Evolutionary conservation across 2,329 filamentous ascomycete genomes (phyloP).

Genomic region (Pyricularia grisea): DNA sequence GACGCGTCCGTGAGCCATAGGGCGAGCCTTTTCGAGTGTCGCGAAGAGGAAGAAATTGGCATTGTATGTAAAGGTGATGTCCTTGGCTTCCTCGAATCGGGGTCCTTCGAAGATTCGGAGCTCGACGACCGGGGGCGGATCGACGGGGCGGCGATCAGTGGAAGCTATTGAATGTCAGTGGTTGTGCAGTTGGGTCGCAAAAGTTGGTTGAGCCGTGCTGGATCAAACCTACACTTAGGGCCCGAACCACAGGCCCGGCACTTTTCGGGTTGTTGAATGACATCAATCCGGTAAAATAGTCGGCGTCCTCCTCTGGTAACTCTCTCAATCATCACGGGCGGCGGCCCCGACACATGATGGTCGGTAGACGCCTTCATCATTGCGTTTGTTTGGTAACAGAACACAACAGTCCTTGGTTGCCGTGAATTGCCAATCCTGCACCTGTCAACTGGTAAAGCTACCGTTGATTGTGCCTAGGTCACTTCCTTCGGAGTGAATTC

Average conservation of each 20-base stretch:
- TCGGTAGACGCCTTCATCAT: not conserved
- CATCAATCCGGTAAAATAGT: conserved; percentile 72
- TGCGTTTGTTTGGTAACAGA: not conserved
- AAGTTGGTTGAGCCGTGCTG: not conserved
- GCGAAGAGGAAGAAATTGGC: conserved; percentile 95
- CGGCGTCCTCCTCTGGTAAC: conserved; percentile 66
- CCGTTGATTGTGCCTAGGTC: not conserved
- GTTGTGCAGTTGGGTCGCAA: not conserved
- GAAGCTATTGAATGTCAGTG: conserved; percentile 44
- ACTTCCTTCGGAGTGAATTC: not conserved
- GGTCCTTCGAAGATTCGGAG: conserved; percentile 73
- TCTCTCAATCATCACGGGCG: conserved; percentile 28
- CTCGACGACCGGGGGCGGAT: conserved; percentile 90
- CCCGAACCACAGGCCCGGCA: conserved; percentile 92
- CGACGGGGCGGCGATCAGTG: conserved; percentile 83
- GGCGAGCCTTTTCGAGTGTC: conserved; percentile 77
- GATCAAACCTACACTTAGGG: conserved; percentile 68
- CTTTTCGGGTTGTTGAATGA: conserved; percentile 90
- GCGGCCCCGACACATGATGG: conserved; percentile 6
- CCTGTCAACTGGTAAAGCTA: not conserved
- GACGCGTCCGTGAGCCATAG: conserved; percentile 72
- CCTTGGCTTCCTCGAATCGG: conserved; percentile 49
- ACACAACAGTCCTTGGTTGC: not conserved
- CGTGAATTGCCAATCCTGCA: not conserved
- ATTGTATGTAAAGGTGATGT: conserved; percentile 85